Base-by-base conservation (phyloP, 2,329 filamentous ascomycete species). In the Fusarium gaditjirri region DNA sequence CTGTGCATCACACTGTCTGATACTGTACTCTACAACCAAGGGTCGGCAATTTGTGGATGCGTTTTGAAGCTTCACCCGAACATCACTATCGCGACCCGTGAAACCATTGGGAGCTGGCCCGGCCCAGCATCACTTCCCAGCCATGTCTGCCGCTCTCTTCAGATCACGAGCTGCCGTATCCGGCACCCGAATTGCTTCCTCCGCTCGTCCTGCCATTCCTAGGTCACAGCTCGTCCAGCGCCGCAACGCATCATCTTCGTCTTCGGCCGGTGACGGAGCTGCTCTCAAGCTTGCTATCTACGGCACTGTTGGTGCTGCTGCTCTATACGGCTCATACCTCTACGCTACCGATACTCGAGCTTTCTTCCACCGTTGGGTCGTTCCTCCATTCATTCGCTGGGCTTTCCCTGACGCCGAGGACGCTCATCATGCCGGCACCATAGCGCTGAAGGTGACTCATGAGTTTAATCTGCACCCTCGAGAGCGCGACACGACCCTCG, bases 351-450 rank as follows among this genome's bases (percentile, higher is more conserved):
- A 94, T 79, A 94, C 92, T 11, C 86, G 93, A 68, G 90, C 92
- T 44, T 92, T 90, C 64, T 78, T 91, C 65, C 92, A 95, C 81
- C 88, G 87, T 76, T 93, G 89, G 81, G 81, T 92, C 35, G 85
- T 92, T 19, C 91, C 93, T 5, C 92, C 88, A 0, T 78, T 90
- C 23, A 79, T 96, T 8, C 91, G 93, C 54, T 82, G 86, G 57
- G 64, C 93, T 64, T 92, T 89, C 80, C 87, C 91, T 8, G 93
- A 96, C 76, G 92, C 92, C 64, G 96, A 99, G 81, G 94, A 97
- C 42, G 96, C 95, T n/a, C 96, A 99, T 80, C 92, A 97, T 78
- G 86, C 87, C 27, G 93, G 93, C 55, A 94, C 93, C 6, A 83
- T 86, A 41, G 86, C 90, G 11, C 84, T 99, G 77, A 93, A 93